A percentile compares a stretch with the other conserved stretches of the same genome.
Evolutionary conservation across 257 asterid genomes (phyloP).

Genomic region (Solanum habrochaites): DNA sequence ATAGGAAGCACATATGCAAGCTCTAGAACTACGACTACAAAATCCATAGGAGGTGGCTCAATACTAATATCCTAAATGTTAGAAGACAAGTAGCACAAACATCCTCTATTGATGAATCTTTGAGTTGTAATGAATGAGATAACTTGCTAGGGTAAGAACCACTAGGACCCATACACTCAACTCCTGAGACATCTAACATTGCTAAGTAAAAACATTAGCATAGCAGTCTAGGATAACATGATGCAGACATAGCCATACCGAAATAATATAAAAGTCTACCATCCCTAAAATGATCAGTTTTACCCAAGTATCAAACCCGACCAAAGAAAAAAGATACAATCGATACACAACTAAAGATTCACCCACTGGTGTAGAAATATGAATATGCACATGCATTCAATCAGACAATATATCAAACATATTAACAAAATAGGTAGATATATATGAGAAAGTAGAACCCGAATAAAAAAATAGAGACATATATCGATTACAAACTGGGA

Average conservation of each 20-base stretch:
- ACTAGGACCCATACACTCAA: neutral
- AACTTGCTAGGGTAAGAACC: neutral
- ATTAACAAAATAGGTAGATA: too few species aligned
- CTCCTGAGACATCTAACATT: neutral
- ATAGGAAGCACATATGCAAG: neutral
- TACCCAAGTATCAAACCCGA: neutral
- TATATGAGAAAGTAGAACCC: neutral
- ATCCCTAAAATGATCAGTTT: neutral
- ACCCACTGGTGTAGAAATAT: neutral
- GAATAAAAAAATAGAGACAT: too few species aligned
- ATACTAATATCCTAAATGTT: neutral
- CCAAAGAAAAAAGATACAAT: neutral
- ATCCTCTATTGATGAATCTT: too few species aligned
- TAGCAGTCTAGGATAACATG: neutral
- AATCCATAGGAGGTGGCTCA: neutral
- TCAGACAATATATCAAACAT: too few species aligned
- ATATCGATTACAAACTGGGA: neutral
- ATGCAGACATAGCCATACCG: accelerated
- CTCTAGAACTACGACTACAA: accelerated
- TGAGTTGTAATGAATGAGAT: neutral
- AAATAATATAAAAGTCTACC: too few species aligned
- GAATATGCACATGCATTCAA: too few species aligned
- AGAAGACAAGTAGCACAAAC: too few species aligned
- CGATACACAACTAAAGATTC: too few species aligned
- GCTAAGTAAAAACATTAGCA: neutral